Percentiles rank a stretch among this genome's conserved stretches.
Evolutionary conservation across 305 asterid genomes (phyloP).

Genomic region (Fraxinus angustifolia): DNA sequence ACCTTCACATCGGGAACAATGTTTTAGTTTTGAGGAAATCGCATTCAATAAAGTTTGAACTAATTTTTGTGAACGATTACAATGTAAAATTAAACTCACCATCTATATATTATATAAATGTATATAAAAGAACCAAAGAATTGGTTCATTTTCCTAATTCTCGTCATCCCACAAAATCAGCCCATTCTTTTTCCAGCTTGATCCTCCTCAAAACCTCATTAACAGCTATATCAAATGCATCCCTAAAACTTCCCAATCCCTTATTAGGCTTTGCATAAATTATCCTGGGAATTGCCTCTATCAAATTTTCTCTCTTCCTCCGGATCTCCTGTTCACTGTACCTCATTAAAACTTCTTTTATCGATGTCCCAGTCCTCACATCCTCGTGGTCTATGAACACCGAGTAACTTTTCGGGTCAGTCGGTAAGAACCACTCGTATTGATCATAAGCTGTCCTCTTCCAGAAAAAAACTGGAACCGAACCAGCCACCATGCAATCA

Average conservation of each 20-base stretch:
- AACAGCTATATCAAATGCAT: constrained; percentile 64
- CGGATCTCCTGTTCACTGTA: constrained; percentile 49
- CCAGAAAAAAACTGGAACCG: constrained; percentile 67
- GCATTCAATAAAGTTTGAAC: neutral
- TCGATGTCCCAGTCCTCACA: constrained; percentile 47
- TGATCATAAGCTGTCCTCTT: constrained; percentile 51
- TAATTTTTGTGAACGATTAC: neutral
- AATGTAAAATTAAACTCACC: neutral
- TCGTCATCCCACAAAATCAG: constrained; percentile 36
- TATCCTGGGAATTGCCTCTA: constrained; percentile 57
- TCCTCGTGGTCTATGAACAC: constrained; percentile 49
- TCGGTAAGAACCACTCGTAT: constrained; percentile 61
- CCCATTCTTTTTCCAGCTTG: constrained; percentile 55
- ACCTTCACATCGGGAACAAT: neutral
- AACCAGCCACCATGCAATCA: constrained; percentile 69
- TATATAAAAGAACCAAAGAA: neutral
- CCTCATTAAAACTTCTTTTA: constrained; percentile 46
- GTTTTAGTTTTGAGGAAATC: neutral
- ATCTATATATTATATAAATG: neutral
- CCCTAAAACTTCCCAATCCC: constrained; percentile 42
- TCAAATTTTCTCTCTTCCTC: constrained; percentile 56
- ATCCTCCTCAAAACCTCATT: constrained; percentile 63
- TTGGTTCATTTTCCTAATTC: neutral
- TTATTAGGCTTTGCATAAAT: constrained; percentile 46
- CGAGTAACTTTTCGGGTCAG: constrained; percentile 57